A percentile compares a stretch with the other conserved stretches of the same genome.
Evolutionary conservation across 768 basidiomycete species (phyloP).

Genomic region (Baorangia bicolor): DNA sequence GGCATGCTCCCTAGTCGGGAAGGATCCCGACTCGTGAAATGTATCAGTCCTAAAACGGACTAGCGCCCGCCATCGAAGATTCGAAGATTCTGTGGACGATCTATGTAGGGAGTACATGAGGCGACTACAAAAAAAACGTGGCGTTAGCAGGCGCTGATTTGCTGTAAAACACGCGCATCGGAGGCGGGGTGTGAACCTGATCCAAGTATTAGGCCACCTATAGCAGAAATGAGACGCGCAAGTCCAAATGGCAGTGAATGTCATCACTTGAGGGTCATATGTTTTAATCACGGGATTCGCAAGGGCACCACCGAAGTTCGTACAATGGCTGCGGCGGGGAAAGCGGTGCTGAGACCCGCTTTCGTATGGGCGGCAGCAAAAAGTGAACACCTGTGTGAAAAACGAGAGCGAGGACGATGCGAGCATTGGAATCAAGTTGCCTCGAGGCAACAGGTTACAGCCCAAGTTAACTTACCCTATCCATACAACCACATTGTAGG

Average conservation of each 20-base stretch:
- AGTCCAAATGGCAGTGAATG: background rate
- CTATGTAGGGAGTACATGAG: background rate
- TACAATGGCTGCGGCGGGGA: background rate
- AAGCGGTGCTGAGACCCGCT: background rate
- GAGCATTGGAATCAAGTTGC: background rate
- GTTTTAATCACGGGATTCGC: background rate
- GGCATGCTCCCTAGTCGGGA: background rate
- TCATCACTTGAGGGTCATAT: background rate
- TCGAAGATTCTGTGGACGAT: background rate
- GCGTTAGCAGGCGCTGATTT: constrained; percentile 7
- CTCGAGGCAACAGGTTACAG: background rate
- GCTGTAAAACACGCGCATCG: constrained; percentile 19
- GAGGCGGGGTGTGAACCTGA: background rate
- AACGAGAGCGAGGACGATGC: background rate
- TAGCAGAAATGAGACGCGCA: background rate
- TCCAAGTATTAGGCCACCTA: background rate
- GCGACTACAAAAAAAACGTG: background rate
- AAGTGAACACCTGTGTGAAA: background rate
- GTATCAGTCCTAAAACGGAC: constrained; percentile 1
- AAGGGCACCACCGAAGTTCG: background rate
- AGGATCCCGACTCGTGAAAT: background rate
- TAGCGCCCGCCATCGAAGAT: constrained; percentile 6
- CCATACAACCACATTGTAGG: background rate
- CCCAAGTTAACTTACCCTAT: background rate
- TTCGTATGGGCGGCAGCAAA: background rate